Base-by-base conservation (phyloP, 805 yeast species). In the Blastobotrys attinorum region DNA sequence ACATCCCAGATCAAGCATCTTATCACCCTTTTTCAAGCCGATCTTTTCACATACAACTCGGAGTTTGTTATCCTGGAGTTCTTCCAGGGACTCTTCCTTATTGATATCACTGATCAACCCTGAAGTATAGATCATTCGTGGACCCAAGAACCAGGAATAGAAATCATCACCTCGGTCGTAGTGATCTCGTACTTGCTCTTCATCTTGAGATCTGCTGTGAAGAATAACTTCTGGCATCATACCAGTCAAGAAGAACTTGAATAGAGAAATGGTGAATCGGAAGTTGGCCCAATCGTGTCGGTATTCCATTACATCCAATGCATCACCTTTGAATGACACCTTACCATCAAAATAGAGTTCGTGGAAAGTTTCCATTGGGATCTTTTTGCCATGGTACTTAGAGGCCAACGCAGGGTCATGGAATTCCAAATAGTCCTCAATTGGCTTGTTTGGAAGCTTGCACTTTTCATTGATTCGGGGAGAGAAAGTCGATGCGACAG, bases 81-180 rank as follows among this genome's bases (percentile, higher is more conserved):
- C 68, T 54, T 67, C 72, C 51, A 87, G 75, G 42, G 92, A 58
- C 70, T 87, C 95, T 60, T 77, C 84, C 36, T 62, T 65, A 51
- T 69, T 69, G 57, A 79, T 81, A 63, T 87, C 95, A 49, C 77
- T 62, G 58, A 88, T 79, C 43, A 84, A 69, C 60, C 96, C 96
- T 18, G 90, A 79, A 31, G 96, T 88, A 70, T 87, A 88, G 62
- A 88, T 74, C 96, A 87, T 87, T 66, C 96, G 79, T 50, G 95
- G 92, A 48, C 96, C 96, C 55, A 87, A 71, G 71, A 87, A 87
- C 94, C 94, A 87, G 44, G 88, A 69, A 75, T 88, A 88, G 66
- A 87, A 87, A 66, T 88, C 96, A 61, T 87, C 96, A 65, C 96
- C 96, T 56, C 96, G 83, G 71, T 88, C 96, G 64, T 87, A 87